Evolutionary conservation across 1,284 basidiomycete genomes (phyloP), one percentile per base, ranked within the genome.

Genomic region (Boletus subluridellus): DNA sequence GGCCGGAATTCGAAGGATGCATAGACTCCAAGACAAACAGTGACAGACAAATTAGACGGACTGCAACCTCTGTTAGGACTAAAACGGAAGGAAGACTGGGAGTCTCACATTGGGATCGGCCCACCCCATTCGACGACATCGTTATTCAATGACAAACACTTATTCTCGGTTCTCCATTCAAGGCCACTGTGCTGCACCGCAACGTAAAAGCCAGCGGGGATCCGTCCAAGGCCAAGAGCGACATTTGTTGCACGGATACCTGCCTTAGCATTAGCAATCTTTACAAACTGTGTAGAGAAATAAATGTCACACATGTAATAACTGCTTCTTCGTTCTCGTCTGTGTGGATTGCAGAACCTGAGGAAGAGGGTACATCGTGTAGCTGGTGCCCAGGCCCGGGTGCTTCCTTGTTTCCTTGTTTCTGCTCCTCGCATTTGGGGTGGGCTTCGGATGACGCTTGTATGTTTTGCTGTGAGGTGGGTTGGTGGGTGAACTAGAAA

Each of bases 21-120:
- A 28, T 53, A 63, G 5, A 65, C 35, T 2, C 8, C 32, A 15
- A 65, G 11, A 46, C 26, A 28, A 32, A 63, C 26, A 4, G 4
- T 28, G 4, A 11, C 11, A 21, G 49, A 60, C 11, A 34, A 11
- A 41, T 65, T 52, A 24, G 49, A 39, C 2, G 61, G 64, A 15
- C 64, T 63, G 17, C 14, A 26, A 26, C 1, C 45, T 6, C 30
- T 17, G 47, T 60, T 9, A 55, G 28, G 0, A 34, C 17, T 11
- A 30, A 41, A 11, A 14, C 7, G 2, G 5, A 10, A 12, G 1
- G 24, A 6, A 28, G 1, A 17, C 2, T 11, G 9, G 4, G 24
- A 5, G 14, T 49, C 35, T 41, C 24, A 41, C 49, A 41, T 14
- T n/a, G 15, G 49, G 11, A 49, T 49, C 24, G 14, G 5, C 21